Conservation (phyloP, 306 rosid species). For the Cicer yamashitae region DNA sequence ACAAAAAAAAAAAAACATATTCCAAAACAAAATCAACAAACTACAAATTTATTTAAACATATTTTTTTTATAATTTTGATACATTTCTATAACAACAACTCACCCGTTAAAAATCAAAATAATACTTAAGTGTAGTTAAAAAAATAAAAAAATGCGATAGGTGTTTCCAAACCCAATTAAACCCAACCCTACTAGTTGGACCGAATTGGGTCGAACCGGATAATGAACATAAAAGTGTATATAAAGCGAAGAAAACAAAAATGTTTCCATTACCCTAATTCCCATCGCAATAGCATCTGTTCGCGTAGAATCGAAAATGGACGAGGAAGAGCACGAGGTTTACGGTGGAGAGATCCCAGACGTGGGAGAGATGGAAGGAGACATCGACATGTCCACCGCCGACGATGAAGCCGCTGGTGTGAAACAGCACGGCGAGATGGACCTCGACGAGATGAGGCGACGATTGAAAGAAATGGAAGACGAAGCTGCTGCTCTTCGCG, state of each 20-base stretch:
- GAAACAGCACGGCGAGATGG: slow-evolving; percentile 96
- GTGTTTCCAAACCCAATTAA: too few species aligned
- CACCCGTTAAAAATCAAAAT: too few species aligned
- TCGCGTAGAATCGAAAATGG: slow-evolving; percentile 56
- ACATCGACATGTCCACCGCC: slow-evolving; percentile 79
- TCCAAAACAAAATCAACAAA: too few species aligned
- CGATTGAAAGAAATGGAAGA: slow-evolving; percentile 95
- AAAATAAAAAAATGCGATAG: too few species aligned
- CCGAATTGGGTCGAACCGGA: too few species aligned
- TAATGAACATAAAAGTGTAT: neutral
- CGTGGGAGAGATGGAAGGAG: slow-evolving; percentile 73
- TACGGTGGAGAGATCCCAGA: slow-evolving; percentile 97
- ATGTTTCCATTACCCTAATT: neutral
- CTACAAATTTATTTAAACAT: too few species aligned
- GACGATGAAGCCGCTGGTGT: slow-evolving; percentile 83
- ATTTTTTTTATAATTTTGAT: too few species aligned
- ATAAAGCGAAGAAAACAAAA: neutral
- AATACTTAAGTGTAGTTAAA: too few species aligned
- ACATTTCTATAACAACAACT: too few species aligned
- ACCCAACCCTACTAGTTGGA: too few species aligned
- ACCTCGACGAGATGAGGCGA: slow-evolving; percentile 94
- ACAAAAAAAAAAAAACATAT: too few species aligned
- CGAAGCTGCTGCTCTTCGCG: slow-evolving; percentile 96
- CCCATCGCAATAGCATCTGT: neutral
- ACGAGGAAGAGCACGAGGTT: slow-evolving; percentile 94